Base-by-base conservation (phyloP, 371 early-diverging fungal genomes). In the Rhizomucor miehei region DNA sequence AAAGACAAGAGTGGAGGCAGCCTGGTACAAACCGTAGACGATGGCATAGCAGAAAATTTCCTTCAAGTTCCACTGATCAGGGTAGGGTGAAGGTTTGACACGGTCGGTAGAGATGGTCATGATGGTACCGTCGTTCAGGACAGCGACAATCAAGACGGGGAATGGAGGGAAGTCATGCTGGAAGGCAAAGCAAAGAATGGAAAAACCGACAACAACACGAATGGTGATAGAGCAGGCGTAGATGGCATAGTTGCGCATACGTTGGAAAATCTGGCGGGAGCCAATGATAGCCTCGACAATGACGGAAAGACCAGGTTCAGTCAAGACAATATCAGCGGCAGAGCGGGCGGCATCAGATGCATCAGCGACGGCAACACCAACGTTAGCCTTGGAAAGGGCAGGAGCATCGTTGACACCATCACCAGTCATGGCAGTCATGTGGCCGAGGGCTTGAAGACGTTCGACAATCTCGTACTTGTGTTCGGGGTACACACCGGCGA, bases 371-470 rank as follows among this genome's bases (percentile, higher is more conserved):
- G 89, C 89, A 57, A 89, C 84, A 73, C 89, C 89, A 50, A 87
- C 86, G 60, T 89, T 86, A 56, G 89, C 89, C 79, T 87, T 87
- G 65, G 84, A 83, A 59, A 98, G 88, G 45, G 97, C 95, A 17
- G 93, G 94, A 9, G 94, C 92, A 74, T 96, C 98, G 74, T 95
- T 96, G 51, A 94, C 93, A 78, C 96, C 95, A 72, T 96, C 95
- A 62, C 98, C 98, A 41, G 93, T 92, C 92, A 94, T 93, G 50
- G 87, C 89, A 47, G 89, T 91, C 71, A 89, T 80, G 61, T 89
- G 82, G 11, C 87, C 87, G 59, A 81, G 75, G 52, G 81, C 79
- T 73, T 95, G 93, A 56, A 97, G 80, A 49, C 91, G 89, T 59
- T 88, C 87, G 34, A 98, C 92, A 70, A 97, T 91, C 68, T 90